phyloP scores from a whole-genome alignment of 2,329 filamentous ascomycete genomes.

The Sarocladium brachiariae region DNA sequence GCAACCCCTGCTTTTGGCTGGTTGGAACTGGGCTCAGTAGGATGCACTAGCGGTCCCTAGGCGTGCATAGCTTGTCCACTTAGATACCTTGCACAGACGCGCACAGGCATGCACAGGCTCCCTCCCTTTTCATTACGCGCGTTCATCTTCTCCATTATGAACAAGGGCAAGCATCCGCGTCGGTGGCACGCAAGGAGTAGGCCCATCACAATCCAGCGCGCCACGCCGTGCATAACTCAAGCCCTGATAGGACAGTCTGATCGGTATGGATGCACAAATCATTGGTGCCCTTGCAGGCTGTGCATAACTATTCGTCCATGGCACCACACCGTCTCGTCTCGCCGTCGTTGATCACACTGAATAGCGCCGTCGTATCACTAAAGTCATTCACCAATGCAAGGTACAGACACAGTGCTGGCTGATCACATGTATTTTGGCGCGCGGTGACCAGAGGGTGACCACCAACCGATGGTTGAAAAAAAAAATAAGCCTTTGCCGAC shows the following conservation, averaged over 20 bases:
- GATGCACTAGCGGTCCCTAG: constrained; percentile 6
- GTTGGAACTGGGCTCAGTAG: not conserved
- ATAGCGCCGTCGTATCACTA: constrained; percentile 4
- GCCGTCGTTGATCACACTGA: not conserved
- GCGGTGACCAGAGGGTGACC: not conserved
- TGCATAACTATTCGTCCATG: constrained; percentile 5
- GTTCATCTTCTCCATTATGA: constrained; percentile 14
- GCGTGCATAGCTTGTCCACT: constrained; percentile 9
- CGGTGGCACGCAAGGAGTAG: constrained; percentile 4
- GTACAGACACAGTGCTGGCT: not conserved
- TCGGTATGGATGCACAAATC: constrained; percentile 1
- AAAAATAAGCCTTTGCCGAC: no score
- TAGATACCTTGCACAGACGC: constrained; percentile 14
- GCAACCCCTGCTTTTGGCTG: not conserved
- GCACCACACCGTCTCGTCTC: not conserved
- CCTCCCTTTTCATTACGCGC: constrained; percentile 7
- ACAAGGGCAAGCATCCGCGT: not conserved
- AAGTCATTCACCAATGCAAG: constrained; percentile 6
- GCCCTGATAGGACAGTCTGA: constrained; percentile 1
- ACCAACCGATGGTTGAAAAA: not conserved
- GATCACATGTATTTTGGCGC: constrained; percentile 5
- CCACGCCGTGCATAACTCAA: constrained; percentile 1
- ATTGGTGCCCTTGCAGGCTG: not conserved
- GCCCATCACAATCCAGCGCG: not conserved
- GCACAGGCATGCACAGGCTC: constrained; percentile 22